phyloP scores from a whole-genome alignment of 768 basidiomycete genomes.

The Cubamyces sp. region DNA sequence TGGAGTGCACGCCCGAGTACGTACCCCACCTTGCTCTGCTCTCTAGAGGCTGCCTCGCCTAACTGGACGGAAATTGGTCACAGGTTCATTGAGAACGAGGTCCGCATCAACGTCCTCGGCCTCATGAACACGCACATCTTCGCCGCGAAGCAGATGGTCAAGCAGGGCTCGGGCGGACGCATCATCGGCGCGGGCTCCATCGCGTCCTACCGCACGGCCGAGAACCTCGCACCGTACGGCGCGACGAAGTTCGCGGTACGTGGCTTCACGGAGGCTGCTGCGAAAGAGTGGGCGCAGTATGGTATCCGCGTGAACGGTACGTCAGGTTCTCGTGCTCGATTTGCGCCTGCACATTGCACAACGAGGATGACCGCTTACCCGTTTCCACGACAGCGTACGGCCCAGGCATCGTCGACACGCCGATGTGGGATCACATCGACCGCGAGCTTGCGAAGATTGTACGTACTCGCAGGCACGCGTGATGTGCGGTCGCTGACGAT shows the following conservation, averaged over 20 bases:
- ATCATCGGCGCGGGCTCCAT: slow-evolving; percentile 39
- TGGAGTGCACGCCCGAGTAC: slow-evolving; percentile 38
- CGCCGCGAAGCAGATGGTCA: slow-evolving; percentile 40
- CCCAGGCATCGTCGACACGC: slow-evolving; percentile 38
- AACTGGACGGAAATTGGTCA: neutral
- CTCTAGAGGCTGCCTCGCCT: neutral
- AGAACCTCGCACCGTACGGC: slow-evolving; percentile 37
- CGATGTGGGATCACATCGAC: slow-evolving; percentile 40
- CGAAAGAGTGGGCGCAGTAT: slow-evolving; percentile 39
- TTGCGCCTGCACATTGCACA: neutral
- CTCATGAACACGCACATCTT: slow-evolving; percentile 40
- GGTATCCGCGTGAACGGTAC: slow-evolving; percentile 40
- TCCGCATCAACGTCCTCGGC: slow-evolving; percentile 34
- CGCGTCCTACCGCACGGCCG: slow-evolving; percentile 38
- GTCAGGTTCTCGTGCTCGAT: neutral
- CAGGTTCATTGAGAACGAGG: slow-evolving; percentile 36
- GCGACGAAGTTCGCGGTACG: slow-evolving; percentile 40
- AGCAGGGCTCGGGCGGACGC: slow-evolving; percentile 37
- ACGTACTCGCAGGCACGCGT: slow-evolving; percentile 3
- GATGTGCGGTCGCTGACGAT: no score
- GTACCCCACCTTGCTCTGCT: neutral
- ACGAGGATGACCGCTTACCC: neutral
- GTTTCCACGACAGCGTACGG: slow-evolving; percentile 30
- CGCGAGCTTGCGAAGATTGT: slow-evolving; percentile 35
- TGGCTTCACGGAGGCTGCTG: slow-evolving; percentile 39